Evolutionary conservation across 495 filamentous ascomycete genomes (phyloP), one percentile per base, ranked within the genome.

Genomic region (Penicillium daleae): DNA sequence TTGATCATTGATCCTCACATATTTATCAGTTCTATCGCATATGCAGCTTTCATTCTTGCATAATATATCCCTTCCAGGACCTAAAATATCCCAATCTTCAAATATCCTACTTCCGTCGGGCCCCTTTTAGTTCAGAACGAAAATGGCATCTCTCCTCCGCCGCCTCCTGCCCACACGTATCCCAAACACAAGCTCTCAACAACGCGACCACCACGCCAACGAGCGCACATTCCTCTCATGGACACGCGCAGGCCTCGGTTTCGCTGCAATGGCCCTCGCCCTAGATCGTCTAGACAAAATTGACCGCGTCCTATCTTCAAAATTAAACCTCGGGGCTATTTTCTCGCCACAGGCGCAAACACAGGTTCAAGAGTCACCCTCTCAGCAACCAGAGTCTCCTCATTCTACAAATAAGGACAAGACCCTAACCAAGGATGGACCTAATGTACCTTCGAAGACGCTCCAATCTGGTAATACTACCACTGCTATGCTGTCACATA

Each of bases 151-250:
- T 29, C 61, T 66, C 37, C 35, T 75, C 57, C 73, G 73, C 53
- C 71, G 69, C 46, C 55, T 76, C 24, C 32, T 70, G 21, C 66
- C 73, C 29, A 59, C 63, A 22, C 54, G 67, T 39, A 67, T 77
- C 50, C 56, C 67, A 37, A 76, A 77, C 61, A 72, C 63, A n/a
- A 71, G 73, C 50, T 73, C 69, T 4, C 70, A 74, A 51, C 68
- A 82, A 6, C 80, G 81, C 57, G 81, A 84, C 66, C 79, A 84
- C 59, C 77, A 82, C 35, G 81, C 83, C 61, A 79, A 78, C 62
- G 83, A 85, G 68, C 79, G 83, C 3, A 85, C 83, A n/a, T 84
- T 82, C 63, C 75, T 85, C 12, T 78, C 82, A 46, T 84, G 80
- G 82, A 78, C 77, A 3, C 76, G 82, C 19, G 82, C 80, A 49